A percentile compares a stretch with the other conserved stretches of the same genome.
These are phyloP conservation scores for Abeoforma whisleri DNA, from an alignment of 78 protist species.

Conservation along the genomic window DNA sequence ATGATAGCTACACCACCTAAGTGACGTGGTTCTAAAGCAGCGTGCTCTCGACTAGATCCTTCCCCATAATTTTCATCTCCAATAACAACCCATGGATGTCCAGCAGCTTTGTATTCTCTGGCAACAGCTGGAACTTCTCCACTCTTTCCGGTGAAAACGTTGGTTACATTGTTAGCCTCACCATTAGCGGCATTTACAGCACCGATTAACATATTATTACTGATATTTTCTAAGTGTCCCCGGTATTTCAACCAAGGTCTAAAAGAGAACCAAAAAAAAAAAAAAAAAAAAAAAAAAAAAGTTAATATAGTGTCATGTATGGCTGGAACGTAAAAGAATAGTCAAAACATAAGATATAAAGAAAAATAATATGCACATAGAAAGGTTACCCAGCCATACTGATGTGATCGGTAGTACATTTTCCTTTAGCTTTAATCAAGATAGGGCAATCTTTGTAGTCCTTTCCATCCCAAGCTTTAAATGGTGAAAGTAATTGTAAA, in stretches of 20 bases:
- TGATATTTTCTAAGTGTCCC: slow-evolving; percentile 90
- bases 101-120: slow-evolving; percentile 73
- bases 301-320: no score
- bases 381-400: slow-evolving; percentile 88
- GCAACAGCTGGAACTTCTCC: slow-evolving; percentile 73
- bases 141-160: slow-evolving; percentile 64
- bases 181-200: slow-evolving; percentile 75
- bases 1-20: slow-evolving; percentile 84
- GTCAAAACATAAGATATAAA: no score
- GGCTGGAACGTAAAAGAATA: no score
- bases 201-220: slow-evolving; percentile 85
- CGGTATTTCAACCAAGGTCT: slow-evolving; percentile 88
- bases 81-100: slow-evolving; percentile 77
- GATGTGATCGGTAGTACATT: slow-evolving; percentile 95
- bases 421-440: slow-evolving; percentile 84
- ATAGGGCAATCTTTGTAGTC: slow-evolving; percentile 61
- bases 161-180: slow-evolving; percentile 68
- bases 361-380: no score
- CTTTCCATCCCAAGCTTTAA: slow-evolving; percentile 75
- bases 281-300: no score
- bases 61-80: slow-evolving; percentile 94
- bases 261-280: background rate
- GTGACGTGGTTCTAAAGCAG: slow-evolving; percentile 86
- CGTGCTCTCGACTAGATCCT: slow-evolving; percentile 88
- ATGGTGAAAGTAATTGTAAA: slow-evolving; percentile 77